A percentile compares a stretch with the other conserved stretches of the same genome.
Evolutionary conservation across 805 yeast species (phyloP).

Genomic region (Zygosaccharomyces gambellarensis): DNA sequence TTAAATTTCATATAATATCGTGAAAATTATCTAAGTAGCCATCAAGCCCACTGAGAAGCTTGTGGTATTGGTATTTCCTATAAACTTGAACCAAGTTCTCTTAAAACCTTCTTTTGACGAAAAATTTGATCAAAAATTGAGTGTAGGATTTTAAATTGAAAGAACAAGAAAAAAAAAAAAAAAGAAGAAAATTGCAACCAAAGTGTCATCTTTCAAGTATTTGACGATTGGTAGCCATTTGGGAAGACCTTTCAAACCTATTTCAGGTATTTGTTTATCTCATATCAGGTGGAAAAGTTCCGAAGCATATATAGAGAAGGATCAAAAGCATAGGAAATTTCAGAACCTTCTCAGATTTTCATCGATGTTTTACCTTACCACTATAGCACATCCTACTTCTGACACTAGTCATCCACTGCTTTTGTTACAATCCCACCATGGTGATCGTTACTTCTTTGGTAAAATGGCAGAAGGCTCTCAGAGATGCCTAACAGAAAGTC

Average conservation of each 20-base stretch:
- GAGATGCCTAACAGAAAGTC: conserved; percentile 59
- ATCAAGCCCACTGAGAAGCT: not conserved
- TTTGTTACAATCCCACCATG: conserved; percentile 40
- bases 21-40: not conserved
- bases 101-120: not conserved
- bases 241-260: not conserved
- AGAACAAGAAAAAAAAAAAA: too few species aligned
- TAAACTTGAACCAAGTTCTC: not conserved
- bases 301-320: not conserved
- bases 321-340: conserved; percentile 1
- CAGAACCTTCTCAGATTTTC: conserved; percentile 10
- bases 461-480: conserved; percentile 84
- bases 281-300: conserved; percentile 1
- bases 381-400: conserved; percentile 56
- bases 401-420: conserved; percentile 57
- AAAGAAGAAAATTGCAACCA: conserved; percentile 4
- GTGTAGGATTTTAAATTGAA: not conserved
- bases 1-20: not conserved
- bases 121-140: not conserved
- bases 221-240: not conserved
- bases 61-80: not conserved
- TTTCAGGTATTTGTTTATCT: not conserved
- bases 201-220: conserved; percentile 9
- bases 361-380: conserved; percentile 46
- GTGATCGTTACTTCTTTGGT: conserved; percentile 60